A percentile compares a stretch with the other conserved stretches of the same genome.
Conservation (phyloP, 2,329 filamentous ascomycete species). For the Ceratocystis papillata region DNA sequence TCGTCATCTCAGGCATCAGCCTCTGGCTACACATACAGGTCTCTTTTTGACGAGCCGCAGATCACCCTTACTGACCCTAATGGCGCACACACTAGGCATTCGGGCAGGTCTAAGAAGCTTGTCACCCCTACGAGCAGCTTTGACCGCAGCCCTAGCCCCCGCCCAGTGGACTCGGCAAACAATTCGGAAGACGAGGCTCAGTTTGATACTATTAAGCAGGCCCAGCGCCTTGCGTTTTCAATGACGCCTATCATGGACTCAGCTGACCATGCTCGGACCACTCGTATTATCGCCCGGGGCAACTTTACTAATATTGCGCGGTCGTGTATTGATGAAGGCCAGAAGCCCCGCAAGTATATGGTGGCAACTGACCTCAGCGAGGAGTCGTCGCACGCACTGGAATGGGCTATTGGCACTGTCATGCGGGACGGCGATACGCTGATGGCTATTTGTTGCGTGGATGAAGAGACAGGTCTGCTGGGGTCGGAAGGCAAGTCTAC, state of each 20-base stretch:
- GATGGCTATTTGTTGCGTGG: conserved; percentile 83
- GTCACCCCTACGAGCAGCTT: conserved; percentile 80
- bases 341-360: conserved; percentile 76
- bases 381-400: conserved; percentile 86
- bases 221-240: conserved; percentile 71
- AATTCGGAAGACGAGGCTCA: conserved; percentile 83
- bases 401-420: conserved; percentile 96
- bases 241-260: conserved; percentile 71
- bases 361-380: conserved; percentile 94
- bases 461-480: conserved; percentile 65
- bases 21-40: conserved; percentile 45
- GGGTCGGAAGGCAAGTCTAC: conserved; percentile 20
- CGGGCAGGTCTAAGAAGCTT: conserved; percentile 38
- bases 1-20: conserved; percentile 32
- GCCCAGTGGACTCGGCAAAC: conserved; percentile 42
- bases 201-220: conserved; percentile 71
- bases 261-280: conserved; percentile 65
- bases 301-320: conserved; percentile 67
- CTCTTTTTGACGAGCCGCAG: conserved; percentile 54
- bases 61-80: conserved; percentile 54
- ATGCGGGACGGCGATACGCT: conserved; percentile 88
- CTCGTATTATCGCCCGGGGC: conserved; percentile 82
- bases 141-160: conserved; percentile 50
- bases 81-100: conserved; percentile 36
- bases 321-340: conserved; percentile 66